Conservation (phyloP, 2,329 filamentous ascomycete genomes). For the Talaromyces sp. region DNA sequence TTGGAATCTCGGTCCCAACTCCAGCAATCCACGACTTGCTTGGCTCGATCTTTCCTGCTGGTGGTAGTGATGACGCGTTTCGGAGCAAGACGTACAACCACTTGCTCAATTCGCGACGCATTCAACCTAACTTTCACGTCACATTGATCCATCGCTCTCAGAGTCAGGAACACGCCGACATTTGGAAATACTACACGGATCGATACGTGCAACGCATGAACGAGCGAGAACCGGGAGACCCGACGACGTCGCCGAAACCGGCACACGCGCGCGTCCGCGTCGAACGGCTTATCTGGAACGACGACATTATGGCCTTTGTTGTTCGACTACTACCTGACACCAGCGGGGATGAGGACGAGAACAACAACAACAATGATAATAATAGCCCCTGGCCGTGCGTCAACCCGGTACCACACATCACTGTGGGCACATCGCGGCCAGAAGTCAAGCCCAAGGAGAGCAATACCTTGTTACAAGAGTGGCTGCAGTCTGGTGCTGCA, state of each 20-base stretch:
- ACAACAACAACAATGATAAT: not conserved
- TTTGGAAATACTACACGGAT: slow-evolving; percentile 72
- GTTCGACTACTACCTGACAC: slow-evolving; percentile 56
- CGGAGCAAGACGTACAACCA: slow-evolving; percentile 68
- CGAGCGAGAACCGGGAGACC: slow-evolving; percentile 20
- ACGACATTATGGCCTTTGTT: slow-evolving; percentile 85
- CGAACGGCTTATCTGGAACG: slow-evolving; percentile 72
- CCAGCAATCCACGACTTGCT: slow-evolving; percentile 55
- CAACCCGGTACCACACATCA: slow-evolving; percentile 81
- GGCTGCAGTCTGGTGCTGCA: slow-evolving; percentile 60
- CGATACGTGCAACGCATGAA: slow-evolving; percentile 47
- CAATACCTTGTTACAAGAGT: slow-evolving; percentile 73
- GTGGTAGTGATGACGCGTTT: slow-evolving; percentile 36
- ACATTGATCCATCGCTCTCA: slow-evolving; percentile 81
- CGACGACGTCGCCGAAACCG: slow-evolving; percentile 27
- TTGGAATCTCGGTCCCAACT: slow-evolving; percentile 54
- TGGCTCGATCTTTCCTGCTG: slow-evolving; percentile 61
- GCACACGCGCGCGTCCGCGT: slow-evolving; percentile 47
- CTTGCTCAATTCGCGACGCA: slow-evolving; percentile 66
- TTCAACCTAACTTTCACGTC: slow-evolving; percentile 87
- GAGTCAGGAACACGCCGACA: slow-evolving; percentile 55
- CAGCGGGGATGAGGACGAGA: slow-evolving; percentile 19
- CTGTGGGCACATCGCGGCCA: slow-evolving; percentile 72
- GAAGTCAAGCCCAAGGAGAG: slow-evolving; percentile 89
- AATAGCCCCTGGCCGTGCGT: slow-evolving; percentile 58